phyloP scores from a whole-genome alignment of 2,329 filamentous ascomycete genomes.

The Paramyrothecium sp. region DNA sequence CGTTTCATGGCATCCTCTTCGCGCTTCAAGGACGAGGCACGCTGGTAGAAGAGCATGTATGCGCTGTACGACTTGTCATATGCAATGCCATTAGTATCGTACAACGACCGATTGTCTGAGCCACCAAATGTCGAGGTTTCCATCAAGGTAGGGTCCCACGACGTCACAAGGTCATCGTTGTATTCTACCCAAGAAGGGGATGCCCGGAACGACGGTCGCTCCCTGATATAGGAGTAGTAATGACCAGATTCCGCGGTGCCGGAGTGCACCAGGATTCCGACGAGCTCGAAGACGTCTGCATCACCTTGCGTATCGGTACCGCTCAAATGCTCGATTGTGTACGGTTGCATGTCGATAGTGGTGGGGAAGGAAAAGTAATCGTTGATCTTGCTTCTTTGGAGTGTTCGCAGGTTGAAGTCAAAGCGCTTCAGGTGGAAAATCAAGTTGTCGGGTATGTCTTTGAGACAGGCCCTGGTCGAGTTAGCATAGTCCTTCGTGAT shows the following conservation, averaged over 20 bases:
- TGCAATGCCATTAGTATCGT: conserved; percentile 41
- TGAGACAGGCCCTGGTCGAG: conserved; percentile 71
- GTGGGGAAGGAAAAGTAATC: conserved; percentile 88
- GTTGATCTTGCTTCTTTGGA: conserved; percentile 90
- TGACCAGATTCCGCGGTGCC: conserved; percentile 93
- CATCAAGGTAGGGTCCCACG: conserved; percentile 73
- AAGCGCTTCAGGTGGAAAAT: conserved; percentile 95
- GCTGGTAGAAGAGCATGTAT: conserved; percentile 98
- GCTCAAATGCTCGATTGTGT: conserved; percentile 82
- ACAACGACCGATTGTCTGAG: conserved; percentile 49
- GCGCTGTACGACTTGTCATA: conserved; percentile 79
- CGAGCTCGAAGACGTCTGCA: conserved; percentile 84
- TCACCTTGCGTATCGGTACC: conserved; percentile 52
- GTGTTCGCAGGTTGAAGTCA: conserved; percentile 73
- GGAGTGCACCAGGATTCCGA: conserved; percentile 91
- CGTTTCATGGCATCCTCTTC: conserved; percentile 45
- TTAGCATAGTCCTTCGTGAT: conserved; percentile 9
- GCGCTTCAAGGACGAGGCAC: conserved; percentile 62
- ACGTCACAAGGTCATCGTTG: conserved; percentile 81
- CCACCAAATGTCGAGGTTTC: conserved; percentile 81
- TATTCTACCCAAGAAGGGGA: conserved; percentile 78
- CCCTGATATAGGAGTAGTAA: conserved; percentile 93
- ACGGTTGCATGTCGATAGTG: conserved; percentile 82
- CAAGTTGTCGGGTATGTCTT: conserved; percentile 88
- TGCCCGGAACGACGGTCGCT: conserved; percentile 59